These are phyloP conservation scores for Rutstroemia sp. DNA, from an alignment of 2,329 filamentous ascomycete species.

Conservation along the genomic window DNA sequence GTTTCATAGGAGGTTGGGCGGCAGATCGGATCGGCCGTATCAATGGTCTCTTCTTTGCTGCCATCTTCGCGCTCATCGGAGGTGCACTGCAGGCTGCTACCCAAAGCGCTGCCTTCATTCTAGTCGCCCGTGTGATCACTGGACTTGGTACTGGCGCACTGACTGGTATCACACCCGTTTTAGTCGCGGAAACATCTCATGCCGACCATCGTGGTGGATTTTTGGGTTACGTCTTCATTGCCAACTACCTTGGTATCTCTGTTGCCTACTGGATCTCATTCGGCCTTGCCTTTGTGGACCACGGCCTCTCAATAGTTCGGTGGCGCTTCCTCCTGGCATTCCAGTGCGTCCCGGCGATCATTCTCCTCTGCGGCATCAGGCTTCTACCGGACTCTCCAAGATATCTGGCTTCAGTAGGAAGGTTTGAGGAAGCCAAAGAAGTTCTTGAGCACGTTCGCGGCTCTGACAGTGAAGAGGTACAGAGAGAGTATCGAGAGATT, in stretches of 20 bases:
- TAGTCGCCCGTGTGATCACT: conserved; percentile 27
- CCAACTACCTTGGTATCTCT: conserved; percentile 27
- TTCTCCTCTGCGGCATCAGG: conserved; percentile 33
- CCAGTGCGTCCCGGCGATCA: conserved; percentile 33
- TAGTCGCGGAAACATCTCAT: conserved; percentile 23
- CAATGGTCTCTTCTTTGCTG: conserved; percentile 40
- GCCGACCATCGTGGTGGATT: conserved; percentile 25
- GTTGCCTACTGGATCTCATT: conserved; percentile 30
- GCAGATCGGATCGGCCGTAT: conserved; percentile 47
- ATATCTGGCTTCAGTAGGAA: conserved; percentile 13
- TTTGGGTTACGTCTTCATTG: conserved; percentile 26
- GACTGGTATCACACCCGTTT: conserved; percentile 27
- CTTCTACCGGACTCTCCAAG: conserved; percentile 39
- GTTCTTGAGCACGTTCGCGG: conserved; percentile 13
- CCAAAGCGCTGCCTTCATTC: conserved; percentile 27
- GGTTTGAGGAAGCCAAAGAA: conserved; percentile 10
- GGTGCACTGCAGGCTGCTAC: conserved; percentile 20
- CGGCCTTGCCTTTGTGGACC: conserved; percentile 33
- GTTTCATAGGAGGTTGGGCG: conserved; percentile 36
- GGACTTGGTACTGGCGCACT: conserved; percentile 30
- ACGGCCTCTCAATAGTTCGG: conserved; percentile 15
- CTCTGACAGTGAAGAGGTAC: conserved; percentile 11
- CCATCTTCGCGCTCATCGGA: conserved; percentile 27
- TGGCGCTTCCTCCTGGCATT: conserved; percentile 29
- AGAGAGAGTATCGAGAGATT: conserved; percentile 31